Evolutionary conservation across 2,329 filamentous ascomycete genomes (phyloP).

Genomic region (Penicillium sp.): DNA sequence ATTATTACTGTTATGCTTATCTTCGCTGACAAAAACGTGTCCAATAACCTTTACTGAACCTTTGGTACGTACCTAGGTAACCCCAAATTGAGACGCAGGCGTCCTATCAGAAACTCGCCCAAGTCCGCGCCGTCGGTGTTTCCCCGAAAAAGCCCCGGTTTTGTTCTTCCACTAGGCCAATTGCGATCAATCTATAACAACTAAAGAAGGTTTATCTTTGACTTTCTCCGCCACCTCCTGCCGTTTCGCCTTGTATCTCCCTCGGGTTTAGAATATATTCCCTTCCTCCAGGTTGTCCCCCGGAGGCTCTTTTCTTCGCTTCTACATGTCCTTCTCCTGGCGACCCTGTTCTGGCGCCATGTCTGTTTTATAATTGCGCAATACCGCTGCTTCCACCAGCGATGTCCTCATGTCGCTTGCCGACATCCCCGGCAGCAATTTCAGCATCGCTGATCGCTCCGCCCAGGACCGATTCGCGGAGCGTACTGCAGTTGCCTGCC

Average conservation of each 20-base stretch:
- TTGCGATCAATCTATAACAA: slow-evolving; percentile 2
- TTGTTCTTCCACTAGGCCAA: slow-evolving; percentile 1
- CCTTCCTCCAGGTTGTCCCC: not conserved
- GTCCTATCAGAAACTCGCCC: slow-evolving; percentile 3
- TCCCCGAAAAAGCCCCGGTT: not conserved
- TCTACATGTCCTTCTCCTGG: not conserved
- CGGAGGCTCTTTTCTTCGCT: not conserved
- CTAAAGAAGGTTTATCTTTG: slow-evolving; percentile 8
- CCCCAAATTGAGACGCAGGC: not conserved
- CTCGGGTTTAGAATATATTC: not conserved
- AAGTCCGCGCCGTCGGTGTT: not conserved
- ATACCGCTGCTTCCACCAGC: not conserved
- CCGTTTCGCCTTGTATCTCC: slow-evolving; percentile 6
- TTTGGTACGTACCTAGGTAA: not conserved
- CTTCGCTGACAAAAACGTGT: not conserved
- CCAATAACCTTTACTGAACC: not conserved
- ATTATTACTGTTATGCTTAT: not conserved
- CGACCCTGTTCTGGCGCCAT: not conserved
- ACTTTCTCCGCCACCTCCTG: slow-evolving; percentile 11
- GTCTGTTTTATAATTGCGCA: not conserved
- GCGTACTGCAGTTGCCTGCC: slow-evolving; percentile 17
- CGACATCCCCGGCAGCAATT: slow-evolving; percentile 14
- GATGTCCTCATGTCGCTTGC: slow-evolving; percentile 24
- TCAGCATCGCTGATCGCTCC: slow-evolving; percentile 16
- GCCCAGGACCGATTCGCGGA: slow-evolving; percentile 9